Conservation (phyloP, 768 basidiomycete species). For the Trametopsis cervina region DNA sequence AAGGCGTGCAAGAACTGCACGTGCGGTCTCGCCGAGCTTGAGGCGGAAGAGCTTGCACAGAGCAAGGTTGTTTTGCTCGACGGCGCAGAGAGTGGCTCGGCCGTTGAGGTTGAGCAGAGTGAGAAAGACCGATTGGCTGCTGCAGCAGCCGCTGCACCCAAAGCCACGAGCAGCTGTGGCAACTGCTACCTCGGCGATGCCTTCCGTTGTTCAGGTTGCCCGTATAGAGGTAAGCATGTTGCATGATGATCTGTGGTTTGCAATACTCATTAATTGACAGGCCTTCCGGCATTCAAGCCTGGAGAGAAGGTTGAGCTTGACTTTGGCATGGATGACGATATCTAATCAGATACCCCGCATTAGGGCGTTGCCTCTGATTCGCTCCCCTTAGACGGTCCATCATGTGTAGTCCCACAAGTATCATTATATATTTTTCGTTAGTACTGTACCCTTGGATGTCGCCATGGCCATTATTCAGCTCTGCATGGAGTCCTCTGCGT, state of each 20-base stretch:
- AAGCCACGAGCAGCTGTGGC: conserved; percentile 95
- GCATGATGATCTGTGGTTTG: conserved; percentile 1
- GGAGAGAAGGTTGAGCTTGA: conserved; percentile 96
- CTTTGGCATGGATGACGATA: conserved; percentile 84
- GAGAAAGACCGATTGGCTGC: conserved; percentile 61
- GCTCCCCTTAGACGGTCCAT: no score
- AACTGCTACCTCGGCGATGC: conserved; percentile 98
- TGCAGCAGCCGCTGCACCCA: conserved; percentile 67
- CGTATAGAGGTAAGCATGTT: conserved; percentile 74
- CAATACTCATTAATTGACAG: conserved; percentile 33
- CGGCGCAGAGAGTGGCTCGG: conserved; percentile 51
- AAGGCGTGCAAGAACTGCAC: conserved; percentile 95
- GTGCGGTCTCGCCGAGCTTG: conserved; percentile 92
- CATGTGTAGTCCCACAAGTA: no score
- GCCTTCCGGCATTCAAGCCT: conserved; percentile 95
- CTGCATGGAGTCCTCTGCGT: no score
- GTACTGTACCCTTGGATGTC: background rate
- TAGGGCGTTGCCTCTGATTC: no score
- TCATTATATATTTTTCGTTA: background rate
- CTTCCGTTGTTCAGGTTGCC: conserved; percentile 93
- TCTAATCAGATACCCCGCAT: conserved; percentile 32
- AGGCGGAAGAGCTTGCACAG: conserved; percentile 67
- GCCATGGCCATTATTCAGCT: no score
- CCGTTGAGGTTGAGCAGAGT: conserved; percentile 46
- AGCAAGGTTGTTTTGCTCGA: conserved; percentile 65